Percentiles rank a stretch among this genome's conserved stretches.
Evolutionary conservation across 2,329 filamentous ascomycete genomes (phyloP).

Genomic region (Aspergillus novofumigatus): DNA sequence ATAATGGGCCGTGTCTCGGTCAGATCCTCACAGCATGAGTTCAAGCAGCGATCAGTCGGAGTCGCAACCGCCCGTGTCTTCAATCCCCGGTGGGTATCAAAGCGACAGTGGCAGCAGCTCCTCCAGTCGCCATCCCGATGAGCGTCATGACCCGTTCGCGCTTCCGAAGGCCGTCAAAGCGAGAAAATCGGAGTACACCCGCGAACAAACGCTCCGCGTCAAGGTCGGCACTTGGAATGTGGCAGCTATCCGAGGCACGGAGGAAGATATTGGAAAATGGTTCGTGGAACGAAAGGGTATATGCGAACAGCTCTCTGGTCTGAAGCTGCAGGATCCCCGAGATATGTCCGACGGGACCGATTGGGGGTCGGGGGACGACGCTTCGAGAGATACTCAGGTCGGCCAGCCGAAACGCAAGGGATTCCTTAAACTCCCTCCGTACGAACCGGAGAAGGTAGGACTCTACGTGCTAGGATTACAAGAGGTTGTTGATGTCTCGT

Average conservation of each 20-base stretch:
- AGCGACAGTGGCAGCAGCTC: slow-evolving; percentile 14
- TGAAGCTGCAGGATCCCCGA: slow-evolving; percentile 33
- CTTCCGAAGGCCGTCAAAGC: slow-evolving; percentile 62
- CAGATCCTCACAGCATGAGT: background rate
- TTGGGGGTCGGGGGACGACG: slow-evolving; percentile 10
- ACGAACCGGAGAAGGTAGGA: slow-evolving; percentile 61
- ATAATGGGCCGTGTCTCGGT: background rate
- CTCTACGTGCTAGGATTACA: slow-evolving; percentile 89
- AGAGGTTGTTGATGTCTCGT: slow-evolving; percentile 83
- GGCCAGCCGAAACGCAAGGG: slow-evolving; percentile 46
- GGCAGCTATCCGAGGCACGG: slow-evolving; percentile 75
- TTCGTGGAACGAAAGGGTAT: slow-evolving; percentile 75
- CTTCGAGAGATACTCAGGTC: slow-evolving; percentile 23
- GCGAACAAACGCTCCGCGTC: slow-evolving; percentile 69
- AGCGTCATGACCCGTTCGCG: slow-evolving; percentile 33
- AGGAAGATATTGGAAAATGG: slow-evolving; percentile 84
- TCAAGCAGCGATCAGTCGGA: background rate
- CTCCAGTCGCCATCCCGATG: slow-evolving; percentile 7
- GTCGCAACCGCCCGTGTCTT: background rate
- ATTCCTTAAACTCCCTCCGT: slow-evolving; percentile 34
- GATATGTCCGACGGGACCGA: slow-evolving; percentile 14
- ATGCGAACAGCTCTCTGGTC: slow-evolving; percentile 57
- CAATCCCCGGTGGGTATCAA: slow-evolving; percentile 9
- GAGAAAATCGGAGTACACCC: slow-evolving; percentile 73
- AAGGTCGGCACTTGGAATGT: slow-evolving; percentile 97